Evolutionary conservation across 2,329 filamentous ascomycete genomes (phyloP), one percentile per base, ranked within the genome.

Genomic region (Xylaria sp.): DNA sequence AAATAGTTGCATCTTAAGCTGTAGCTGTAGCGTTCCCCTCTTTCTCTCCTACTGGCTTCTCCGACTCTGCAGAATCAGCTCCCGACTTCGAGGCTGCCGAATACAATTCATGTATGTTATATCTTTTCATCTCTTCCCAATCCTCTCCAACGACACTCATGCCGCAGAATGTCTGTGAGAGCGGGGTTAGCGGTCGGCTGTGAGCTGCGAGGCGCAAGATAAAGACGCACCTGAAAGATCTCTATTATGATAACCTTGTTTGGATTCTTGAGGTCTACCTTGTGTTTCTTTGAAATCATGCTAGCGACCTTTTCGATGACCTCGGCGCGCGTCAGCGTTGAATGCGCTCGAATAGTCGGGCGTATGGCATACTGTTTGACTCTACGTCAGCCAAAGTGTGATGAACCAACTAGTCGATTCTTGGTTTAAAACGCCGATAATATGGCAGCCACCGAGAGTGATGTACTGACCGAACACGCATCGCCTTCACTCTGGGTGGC

Each of bases 221-320:
- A 25, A 27, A n/a, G 6, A 61, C 75, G 66, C 82, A 91, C 91
- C 84, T 92, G 87, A 75, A 90, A 94, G 58, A 95, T 84, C 70
- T 95, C 91, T 58, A 95, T 86, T 63, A 94, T 77, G 68, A 95
- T 89, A 31, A 93, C 85, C 72, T 91, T 86, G 77, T 94, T 90
- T 33, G 91, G 90, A n/a, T 82, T 84, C 48, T 82, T 85, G n/a
- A 96, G 83, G 70, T 93, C 87, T 60, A 95, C 92, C 70, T 88
- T 90, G 76, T 95, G 91, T 38, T 82, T 82, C 9, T 82, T 78
- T 51, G 87, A 86, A 63, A 93, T 85, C 29, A 88, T 77, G 38
- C 80, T 78, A 4, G 90, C 91, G 65, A 94, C 83, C 65, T 84
- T 85, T 70, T 89, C 86, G 74, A 95, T 94, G 49, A 94, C 81